Conservation (phyloP, 495 filamentous ascomycete species). For the Hypoxylon trugodes region DNA sequence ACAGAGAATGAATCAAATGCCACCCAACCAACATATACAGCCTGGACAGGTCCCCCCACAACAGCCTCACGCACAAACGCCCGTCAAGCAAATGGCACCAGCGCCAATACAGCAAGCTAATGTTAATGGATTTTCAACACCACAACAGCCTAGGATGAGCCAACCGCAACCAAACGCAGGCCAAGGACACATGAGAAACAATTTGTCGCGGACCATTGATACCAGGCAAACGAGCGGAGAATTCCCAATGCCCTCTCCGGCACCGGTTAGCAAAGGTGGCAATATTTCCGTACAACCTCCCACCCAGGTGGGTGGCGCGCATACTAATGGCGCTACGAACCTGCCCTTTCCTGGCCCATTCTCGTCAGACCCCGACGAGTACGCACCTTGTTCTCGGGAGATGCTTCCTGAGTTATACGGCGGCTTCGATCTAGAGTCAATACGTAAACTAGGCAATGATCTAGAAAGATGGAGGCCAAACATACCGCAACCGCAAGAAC, state of each 20-base stretch:
- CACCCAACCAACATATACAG: slow-evolving; percentile 57
- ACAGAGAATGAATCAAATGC: slow-evolving; percentile 49
- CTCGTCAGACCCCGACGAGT: slow-evolving; percentile 53
- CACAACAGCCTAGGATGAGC: slow-evolving; percentile 53
- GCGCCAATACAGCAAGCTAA: slow-evolving; percentile 53
- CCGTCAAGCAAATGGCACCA: slow-evolving; percentile 59
- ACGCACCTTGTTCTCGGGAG: slow-evolving; percentile 69
- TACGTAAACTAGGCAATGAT: slow-evolving; percentile 68
- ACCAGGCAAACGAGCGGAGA: slow-evolving; percentile 50
- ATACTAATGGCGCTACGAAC: slow-evolving; percentile 35
- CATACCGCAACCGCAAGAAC: slow-evolving; percentile 76
- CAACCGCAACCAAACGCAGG: slow-evolving; percentile 46
- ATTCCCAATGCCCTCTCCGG: slow-evolving; percentile 53
- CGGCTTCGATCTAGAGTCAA: slow-evolving; percentile 68
- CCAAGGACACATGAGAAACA: slow-evolving; percentile 50
- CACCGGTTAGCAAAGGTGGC: slow-evolving; percentile 47
- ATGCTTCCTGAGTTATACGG: slow-evolving; percentile 63
- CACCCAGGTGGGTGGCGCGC: slow-evolving; percentile 43
- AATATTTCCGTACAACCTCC: slow-evolving; percentile 47
- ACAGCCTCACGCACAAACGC: slow-evolving; percentile 55
- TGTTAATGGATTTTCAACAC: slow-evolving; percentile 60
- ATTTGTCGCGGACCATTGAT: slow-evolving; percentile 53
- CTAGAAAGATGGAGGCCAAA: slow-evolving; percentile 71
- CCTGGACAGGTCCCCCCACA: slow-evolving; percentile 57
- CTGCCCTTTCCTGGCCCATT: slow-evolving; percentile 48